Percentiles rank a stretch among this genome's conserved stretches.
Conservation (phyloP, 306 rosid species). For the Ochetophila trinervis region DNA sequence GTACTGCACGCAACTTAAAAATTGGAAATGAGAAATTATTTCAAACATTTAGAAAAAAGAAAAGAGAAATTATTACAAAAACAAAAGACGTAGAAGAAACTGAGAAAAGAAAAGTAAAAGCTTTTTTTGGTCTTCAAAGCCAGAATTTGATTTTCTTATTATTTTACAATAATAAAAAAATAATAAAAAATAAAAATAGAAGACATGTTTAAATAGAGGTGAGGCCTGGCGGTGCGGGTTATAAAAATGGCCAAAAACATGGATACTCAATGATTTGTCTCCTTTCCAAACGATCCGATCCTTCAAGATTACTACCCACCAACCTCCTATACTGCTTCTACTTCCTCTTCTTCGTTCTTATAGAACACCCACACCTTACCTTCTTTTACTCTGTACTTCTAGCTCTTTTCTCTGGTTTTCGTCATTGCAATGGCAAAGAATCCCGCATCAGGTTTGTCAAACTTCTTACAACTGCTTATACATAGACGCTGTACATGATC, state of each 20-base stretch:
- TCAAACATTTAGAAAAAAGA: too few species aligned
- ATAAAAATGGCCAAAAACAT: neutral
- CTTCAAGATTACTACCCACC: slow-evolving; percentile 27
- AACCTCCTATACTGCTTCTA: slow-evolving; percentile 31
- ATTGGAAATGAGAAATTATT: too few species aligned
- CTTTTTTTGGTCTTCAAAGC: too few species aligned
- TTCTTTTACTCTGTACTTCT: slow-evolving; percentile 19
- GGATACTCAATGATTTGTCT: slow-evolving; percentile 6
- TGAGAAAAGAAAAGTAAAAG: neutral
- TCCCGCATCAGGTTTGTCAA: slow-evolving; percentile 48
- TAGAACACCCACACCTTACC: slow-evolving; percentile 20
- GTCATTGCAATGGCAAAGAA: slow-evolving; percentile 44
- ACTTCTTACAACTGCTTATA: slow-evolving; percentile 15
- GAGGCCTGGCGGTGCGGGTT: neutral
- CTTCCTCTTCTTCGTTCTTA: neutral
- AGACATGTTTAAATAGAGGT: neutral
- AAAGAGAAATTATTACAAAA: too few species aligned
- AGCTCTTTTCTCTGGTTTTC: slow-evolving; percentile 29
- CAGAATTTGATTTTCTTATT: too few species aligned
- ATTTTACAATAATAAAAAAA: neutral
- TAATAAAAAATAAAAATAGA: neutral
- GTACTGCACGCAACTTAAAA: too few species aligned
- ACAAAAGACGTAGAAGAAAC: neutral
- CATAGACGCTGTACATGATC: neutral
- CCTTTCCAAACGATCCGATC: slow-evolving; percentile 10